Evolutionary conservation across 2,329 filamentous ascomycete species (phyloP).

Genomic region (Arachnomyces sp.): DNA sequence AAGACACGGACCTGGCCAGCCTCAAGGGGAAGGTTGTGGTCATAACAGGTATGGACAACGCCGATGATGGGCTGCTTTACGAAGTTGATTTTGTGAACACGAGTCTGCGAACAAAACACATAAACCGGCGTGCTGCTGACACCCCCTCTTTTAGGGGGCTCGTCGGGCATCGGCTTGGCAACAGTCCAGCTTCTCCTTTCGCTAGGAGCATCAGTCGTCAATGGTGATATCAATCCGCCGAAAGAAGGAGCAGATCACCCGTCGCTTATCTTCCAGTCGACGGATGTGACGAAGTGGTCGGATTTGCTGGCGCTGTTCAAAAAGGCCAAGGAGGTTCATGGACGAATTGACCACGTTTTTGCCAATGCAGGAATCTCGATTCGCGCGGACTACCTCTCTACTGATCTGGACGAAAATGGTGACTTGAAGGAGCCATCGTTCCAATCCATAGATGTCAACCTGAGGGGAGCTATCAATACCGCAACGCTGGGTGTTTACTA

Average conservation of each 20-base stretch:
- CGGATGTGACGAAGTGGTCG: constrained; percentile 45
- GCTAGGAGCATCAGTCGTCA: constrained; percentile 49
- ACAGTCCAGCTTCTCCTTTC: constrained; percentile 47
- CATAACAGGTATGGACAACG: no score
- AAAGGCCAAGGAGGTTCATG: constrained; percentile 36
- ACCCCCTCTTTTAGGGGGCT: constrained; percentile 37
- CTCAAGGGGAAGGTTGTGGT: no score
- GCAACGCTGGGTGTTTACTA: constrained; percentile 43
- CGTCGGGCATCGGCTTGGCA: constrained; percentile 54
- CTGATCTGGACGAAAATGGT: constrained; percentile 44
- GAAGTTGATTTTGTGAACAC: no score
- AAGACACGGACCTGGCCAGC: no score
- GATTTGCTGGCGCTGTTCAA: constrained; percentile 48
- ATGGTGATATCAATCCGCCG: constrained; percentile 44
- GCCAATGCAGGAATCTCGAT: constrained; percentile 51
- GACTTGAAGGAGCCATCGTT: constrained; percentile 41
- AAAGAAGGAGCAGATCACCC: constrained; percentile 26
- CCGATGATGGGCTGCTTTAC: no score
- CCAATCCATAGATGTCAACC: constrained; percentile 42
- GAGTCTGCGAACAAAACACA: no score
- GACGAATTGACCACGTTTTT: constrained; percentile 42
- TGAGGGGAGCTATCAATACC: constrained; percentile 46
- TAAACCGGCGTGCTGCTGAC: no score
- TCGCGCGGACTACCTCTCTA: constrained; percentile 40
- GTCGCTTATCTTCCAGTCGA: constrained; percentile 31